Evolutionary conservation across 2,329 filamentous ascomycete genomes (phyloP).

Genomic region (Aspergillus japonicus): DNA sequence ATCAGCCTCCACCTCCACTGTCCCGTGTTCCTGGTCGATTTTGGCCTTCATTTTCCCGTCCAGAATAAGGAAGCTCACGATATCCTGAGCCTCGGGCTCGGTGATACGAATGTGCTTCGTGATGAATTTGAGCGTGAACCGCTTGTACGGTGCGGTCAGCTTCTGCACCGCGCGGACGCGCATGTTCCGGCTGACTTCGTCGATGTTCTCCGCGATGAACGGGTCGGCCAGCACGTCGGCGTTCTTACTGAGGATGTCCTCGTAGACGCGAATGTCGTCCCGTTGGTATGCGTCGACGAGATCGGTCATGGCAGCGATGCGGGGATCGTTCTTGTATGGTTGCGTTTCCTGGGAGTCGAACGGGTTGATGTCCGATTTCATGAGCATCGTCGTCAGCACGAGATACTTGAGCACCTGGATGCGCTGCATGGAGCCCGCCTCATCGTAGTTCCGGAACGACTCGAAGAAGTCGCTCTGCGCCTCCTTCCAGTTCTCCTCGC

Average conservation of each 20-base stretch:
- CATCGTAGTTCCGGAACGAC: constrained; percentile 97
- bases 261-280: constrained; percentile 90
- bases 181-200: constrained; percentile 97
- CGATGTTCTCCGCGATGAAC: constrained; percentile 98
- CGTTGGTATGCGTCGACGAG: constrained; percentile 94
- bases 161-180: constrained; percentile 93
- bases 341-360: constrained; percentile 99
- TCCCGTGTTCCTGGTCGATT: constrained; percentile 85
- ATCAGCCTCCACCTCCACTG: constrained; percentile 73
- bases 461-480: constrained; percentile 98
- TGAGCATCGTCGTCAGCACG: constrained; percentile 94
- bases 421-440: constrained; percentile 90
- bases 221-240: constrained; percentile 85
- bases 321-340: constrained; percentile 92
- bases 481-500: constrained; percentile 98
- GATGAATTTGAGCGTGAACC: constrained; percentile 85
- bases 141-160: constrained; percentile 89
- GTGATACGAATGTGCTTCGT: constrained; percentile 84
- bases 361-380: constrained; percentile 97
- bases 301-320: constrained; percentile 95
- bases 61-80: constrained; percentile 89
- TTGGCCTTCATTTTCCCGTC: constrained; percentile 82
- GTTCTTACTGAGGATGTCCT: constrained; percentile 81
- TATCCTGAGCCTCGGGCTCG: constrained; percentile 85
- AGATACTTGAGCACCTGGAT: constrained; percentile 98